phyloP scores from a whole-genome alignment of 495 filamentous ascomycete species.

The Xylaria telfairii region DNA sequence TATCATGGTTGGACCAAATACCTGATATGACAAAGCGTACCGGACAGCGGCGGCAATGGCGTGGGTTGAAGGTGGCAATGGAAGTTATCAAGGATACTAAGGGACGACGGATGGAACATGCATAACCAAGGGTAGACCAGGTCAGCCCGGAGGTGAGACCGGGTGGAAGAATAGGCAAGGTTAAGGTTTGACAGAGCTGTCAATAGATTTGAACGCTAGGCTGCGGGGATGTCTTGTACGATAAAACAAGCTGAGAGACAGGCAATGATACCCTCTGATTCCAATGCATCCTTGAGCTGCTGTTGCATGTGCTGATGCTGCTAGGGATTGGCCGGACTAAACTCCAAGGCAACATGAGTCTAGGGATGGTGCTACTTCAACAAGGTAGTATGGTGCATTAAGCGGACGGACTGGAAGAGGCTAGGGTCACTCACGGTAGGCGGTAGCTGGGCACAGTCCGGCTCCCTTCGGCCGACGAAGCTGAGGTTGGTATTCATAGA shows the following conservation, averaged over 20 bases:
- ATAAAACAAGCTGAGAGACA: constrained; percentile 36
- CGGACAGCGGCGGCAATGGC: neutral
- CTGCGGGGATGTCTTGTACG: constrained; percentile 31
- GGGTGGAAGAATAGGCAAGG: neutral
- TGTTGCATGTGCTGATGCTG: neutral
- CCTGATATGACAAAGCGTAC: neutral
- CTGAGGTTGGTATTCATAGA: neutral
- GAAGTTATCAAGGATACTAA: neutral
- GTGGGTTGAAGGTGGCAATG: neutral
- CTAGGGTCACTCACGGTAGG: too few species aligned
- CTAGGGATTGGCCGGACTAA: constrained; percentile 9
- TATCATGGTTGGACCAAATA: constrained; percentile 8
- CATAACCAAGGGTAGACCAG: constrained; percentile 13
- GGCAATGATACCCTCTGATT: constrained; percentile 46
- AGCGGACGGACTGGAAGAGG: too few species aligned
- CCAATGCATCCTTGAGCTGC: constrained; percentile 8
- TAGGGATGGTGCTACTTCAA: neutral
- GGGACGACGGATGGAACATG: constrained; percentile 14
- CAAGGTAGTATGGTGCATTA: neutral
- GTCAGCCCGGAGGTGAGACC: neutral
- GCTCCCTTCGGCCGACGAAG: neutral
- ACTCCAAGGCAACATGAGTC: neutral
- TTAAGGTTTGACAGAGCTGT: neutral
- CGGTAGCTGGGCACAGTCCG: neutral
- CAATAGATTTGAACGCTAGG: constrained; percentile 15